These are phyloP conservation scores for Calocybe gangraenosa DNA, from an alignment of 768 basidiomycete genomes.

Conservation along the genomic window DNA sequence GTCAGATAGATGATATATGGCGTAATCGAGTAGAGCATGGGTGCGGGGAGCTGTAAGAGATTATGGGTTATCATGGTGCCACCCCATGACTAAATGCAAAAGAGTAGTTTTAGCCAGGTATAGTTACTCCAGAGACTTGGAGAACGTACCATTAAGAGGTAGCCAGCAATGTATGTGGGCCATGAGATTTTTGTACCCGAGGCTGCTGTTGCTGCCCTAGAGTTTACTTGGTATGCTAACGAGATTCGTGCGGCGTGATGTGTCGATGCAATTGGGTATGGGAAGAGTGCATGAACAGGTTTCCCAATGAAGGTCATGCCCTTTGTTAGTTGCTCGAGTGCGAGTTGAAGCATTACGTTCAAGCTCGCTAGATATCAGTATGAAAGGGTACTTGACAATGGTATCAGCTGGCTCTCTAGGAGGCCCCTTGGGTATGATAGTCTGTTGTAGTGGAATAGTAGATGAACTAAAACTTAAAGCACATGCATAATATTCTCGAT, in stretches of 20 bases:
- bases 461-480: no score
- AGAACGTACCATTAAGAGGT: constrained; percentile 38
- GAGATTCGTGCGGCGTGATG: constrained; percentile 43
- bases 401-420: no score
- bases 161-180: constrained; percentile 41
- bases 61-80: constrained; percentile 40
- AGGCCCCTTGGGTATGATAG: no score
- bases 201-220: constrained; percentile 19
- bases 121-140: not conserved
- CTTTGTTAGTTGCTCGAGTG: constrained; percentile 2
- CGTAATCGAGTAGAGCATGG: constrained; percentile 39
- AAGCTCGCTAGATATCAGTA: no score
- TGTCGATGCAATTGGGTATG: constrained; percentile 35
- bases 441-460: no score
- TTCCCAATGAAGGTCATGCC: constrained; percentile 10
- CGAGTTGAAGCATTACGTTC: not conserved
- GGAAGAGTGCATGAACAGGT: constrained; percentile 38
- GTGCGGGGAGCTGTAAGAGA: constrained; percentile 40
- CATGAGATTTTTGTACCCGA: constrained; percentile 31
- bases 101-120: not conserved
- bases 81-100: constrained; percentile 37
- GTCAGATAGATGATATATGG: constrained; percentile 46
- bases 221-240: constrained; percentile 37
- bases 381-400: no score
- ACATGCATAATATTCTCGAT: no score